These are phyloP conservation scores for Aegilops bicornis DNA, from an alignment of 176 grass and related monocot species.

Conservation along the genomic window DNA sequence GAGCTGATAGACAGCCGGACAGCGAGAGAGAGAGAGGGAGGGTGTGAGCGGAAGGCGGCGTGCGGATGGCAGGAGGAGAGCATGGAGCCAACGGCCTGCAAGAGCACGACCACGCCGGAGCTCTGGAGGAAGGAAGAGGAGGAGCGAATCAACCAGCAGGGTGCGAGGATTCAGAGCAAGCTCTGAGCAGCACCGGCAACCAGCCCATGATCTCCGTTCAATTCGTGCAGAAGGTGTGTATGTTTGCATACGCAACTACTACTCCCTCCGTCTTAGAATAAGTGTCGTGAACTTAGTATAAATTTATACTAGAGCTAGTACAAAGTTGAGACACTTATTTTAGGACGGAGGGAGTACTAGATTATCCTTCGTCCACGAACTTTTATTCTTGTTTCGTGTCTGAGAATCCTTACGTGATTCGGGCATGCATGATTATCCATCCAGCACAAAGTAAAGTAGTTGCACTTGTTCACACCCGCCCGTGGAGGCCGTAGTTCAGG, in stretches of 20 bases:
- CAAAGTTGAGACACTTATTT: too few species aligned
- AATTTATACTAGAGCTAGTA: too few species aligned
- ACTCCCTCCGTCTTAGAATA: too few species aligned
- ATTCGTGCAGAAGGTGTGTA: slow-evolving; percentile 45
- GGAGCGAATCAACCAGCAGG: slow-evolving; percentile 4
- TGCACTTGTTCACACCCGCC: background rate
- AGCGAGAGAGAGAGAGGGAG: background rate
- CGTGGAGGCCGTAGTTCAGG: too few species aligned
- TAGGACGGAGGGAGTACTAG: too few species aligned
- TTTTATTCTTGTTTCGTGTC: background rate
- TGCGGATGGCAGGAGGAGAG: slow-evolving; percentile 29
- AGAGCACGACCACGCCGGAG: background rate
- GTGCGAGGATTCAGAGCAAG: slow-evolving; percentile 2
- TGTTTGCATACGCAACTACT: background rate
- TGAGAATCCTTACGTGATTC: background rate
- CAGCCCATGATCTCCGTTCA: slow-evolving; percentile 35
- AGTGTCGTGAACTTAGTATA: too few species aligned
- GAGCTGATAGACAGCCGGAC: too few species aligned
- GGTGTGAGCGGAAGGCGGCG: too few species aligned
- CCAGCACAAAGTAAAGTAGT: background rate
- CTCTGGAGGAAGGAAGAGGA: slow-evolving; percentile 43
- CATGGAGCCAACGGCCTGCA: slow-evolving; percentile 27
- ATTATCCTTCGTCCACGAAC: background rate
- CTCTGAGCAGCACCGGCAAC: background rate
- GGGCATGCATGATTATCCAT: background rate